Evolutionary conservation across 225 moss, liverwort and hornwort species (phyloP).

Genomic region (Physcomitrium patens): DNA sequence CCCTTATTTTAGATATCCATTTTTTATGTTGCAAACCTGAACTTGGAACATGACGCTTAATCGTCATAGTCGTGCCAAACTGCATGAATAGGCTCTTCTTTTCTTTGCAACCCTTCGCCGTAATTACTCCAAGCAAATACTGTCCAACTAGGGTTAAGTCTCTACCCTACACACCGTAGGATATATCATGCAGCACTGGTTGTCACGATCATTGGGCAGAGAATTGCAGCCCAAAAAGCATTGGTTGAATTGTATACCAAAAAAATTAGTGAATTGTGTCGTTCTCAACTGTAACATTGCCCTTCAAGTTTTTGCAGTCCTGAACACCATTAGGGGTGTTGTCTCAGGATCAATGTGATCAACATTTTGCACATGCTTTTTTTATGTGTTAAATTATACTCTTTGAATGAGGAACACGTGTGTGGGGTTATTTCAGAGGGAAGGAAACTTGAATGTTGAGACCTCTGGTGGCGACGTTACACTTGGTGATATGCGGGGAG

Average conservation of each 20-base stretch:
- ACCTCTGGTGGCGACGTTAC: slow-evolving; percentile 73
- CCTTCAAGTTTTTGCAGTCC: background rate
- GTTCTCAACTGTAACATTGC: slow-evolving; percentile 4
- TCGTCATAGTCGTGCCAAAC: slow-evolving; percentile 10
- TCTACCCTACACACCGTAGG: background rate
- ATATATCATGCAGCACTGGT: slow-evolving; percentile 15
- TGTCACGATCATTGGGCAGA: slow-evolving; percentile 4
- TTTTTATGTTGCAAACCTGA: slow-evolving; percentile 8
- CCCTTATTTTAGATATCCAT: background rate
- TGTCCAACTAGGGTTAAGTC: background rate
- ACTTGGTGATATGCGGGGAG: slow-evolving; percentile 66
- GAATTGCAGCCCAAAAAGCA: background rate
- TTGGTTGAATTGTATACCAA: background rate
- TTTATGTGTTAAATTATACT: background rate
- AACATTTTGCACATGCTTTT: background rate
- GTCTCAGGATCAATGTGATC: background rate
- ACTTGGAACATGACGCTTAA: background rate
- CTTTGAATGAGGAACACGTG: slow-evolving; percentile 15
- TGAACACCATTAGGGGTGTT: background rate
- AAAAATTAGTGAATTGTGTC: slow-evolving; percentile 1
- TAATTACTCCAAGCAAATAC: slow-evolving; percentile 3
- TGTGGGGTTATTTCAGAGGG: slow-evolving; percentile 58
- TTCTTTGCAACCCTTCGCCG: slow-evolving; percentile 7
- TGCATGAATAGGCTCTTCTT: background rate
- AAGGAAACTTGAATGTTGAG: slow-evolving; percentile 71